Evolutionary conservation across 768 basidiomycete genomes (phyloP), one percentile per base, ranked within the genome.

Genomic region (Boletus tylopilopsis): DNA sequence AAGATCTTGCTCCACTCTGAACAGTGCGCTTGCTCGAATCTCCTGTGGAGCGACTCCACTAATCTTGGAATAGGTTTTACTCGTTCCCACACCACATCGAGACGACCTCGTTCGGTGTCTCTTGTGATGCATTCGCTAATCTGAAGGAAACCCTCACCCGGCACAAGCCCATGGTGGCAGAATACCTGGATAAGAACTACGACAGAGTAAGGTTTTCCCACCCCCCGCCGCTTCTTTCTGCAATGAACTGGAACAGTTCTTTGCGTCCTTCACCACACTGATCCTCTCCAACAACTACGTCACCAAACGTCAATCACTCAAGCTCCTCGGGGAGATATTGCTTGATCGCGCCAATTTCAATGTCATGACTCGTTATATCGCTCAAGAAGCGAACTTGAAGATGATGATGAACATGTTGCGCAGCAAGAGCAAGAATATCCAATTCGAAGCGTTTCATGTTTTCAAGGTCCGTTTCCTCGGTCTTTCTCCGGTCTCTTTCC

Each of bases 321-420:
- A 99, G 71, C 82, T 98, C 6, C 82, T 99, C 2, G 96, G 96
- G 54, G 96, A 99, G 71, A 98, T 98, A 70, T 76, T 98, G 7
- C 84, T 99, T 38, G 96, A 99, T 71, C 84, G 96, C 24, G 93
- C 94, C 40, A 99, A 99, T 70, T 98, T 97, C 76, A 92, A 79
- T 58, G 91, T 98, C 63, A 99, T 99, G 96, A 98, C 96, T 0
- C 81, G 87, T 7, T 99, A 98, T 67, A 99, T 99, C 59, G 82
- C 91, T 9, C 86, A 85, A 62, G 96, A 97, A 64, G 87, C 85
- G 24, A 99, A 98, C 67, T 78, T 99, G 55, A 97, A 98, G 85
- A 91, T 95, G 87, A 96, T 99, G 92, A 99, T 99, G 96, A 98
- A 98, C 69, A 79, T 98, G 48, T 75, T 99, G 48, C 81, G 94